A percentile compares a stretch with the other conserved stretches of the same genome.
These are phyloP conservation scores for Curvularia lunata DNA, from an alignment of 2,329 filamentous ascomycete genomes.

Conservation along the genomic window DNA sequence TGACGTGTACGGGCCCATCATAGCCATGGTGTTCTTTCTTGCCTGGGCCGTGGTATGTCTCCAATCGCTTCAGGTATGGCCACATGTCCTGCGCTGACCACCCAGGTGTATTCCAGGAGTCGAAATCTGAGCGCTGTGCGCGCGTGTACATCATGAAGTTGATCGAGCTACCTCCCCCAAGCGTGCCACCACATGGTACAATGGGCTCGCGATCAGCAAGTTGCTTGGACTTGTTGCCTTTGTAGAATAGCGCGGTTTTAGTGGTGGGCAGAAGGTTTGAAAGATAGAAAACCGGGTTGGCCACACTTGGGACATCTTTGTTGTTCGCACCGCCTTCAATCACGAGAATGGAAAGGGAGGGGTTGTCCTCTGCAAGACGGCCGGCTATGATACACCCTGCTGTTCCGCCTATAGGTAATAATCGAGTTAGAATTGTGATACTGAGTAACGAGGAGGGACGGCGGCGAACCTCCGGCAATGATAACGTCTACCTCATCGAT, in stretches of 20 bases:
- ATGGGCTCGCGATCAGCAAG: slow-evolving; percentile 56
- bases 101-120: slow-evolving; percentile 60
- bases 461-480: slow-evolving; percentile 55
- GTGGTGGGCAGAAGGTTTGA: slow-evolving; percentile 57
- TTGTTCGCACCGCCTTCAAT: slow-evolving; percentile 63
- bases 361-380: slow-evolving; percentile 52
- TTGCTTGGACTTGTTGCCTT: slow-evolving; percentile 54
- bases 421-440: background rate
- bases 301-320: slow-evolving; percentile 57
- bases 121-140: slow-evolving; percentile 56
- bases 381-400: slow-evolving; percentile 56
- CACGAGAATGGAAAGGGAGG: slow-evolving; percentile 47
- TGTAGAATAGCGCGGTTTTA: slow-evolving; percentile 61
- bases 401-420: slow-evolving; percentile 31
- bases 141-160: slow-evolving; percentile 55
- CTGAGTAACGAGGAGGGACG: background rate
- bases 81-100: slow-evolving; percentile 61
- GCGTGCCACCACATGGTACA: slow-evolving; percentile 56
- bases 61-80: slow-evolving; percentile 63
- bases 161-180: slow-evolving; percentile 64
- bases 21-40: slow-evolving; percentile 58
- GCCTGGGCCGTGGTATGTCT: slow-evolving; percentile 62
- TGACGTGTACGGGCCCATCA: slow-evolving; percentile 63
- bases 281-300: slow-evolving; percentile 60
- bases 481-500: slow-evolving; percentile 59